These are phyloP conservation scores for Dysphania ambrosioides DNA, from an alignment of 148 eudicot species.

Conservation along the genomic window DNA sequence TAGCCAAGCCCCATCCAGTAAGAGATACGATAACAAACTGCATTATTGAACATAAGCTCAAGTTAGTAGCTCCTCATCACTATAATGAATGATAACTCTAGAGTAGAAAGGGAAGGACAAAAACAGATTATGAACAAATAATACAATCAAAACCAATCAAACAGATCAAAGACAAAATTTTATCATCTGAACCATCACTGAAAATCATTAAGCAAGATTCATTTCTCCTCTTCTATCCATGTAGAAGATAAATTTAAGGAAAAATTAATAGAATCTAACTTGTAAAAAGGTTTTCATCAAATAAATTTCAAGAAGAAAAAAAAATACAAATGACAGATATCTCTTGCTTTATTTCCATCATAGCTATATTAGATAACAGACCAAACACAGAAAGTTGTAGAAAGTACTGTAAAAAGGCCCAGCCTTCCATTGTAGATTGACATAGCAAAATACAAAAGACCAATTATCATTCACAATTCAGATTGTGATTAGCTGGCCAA, in stretches of 20 bases:
- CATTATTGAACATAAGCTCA: constrained; percentile 20
- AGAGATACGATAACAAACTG: constrained; percentile 87
- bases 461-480: neutral
- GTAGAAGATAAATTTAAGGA: neutral
- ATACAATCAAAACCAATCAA: neutral
- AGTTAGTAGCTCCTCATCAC: constrained; percentile 13
- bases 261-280: neutral
- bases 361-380: neutral
- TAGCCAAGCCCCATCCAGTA: constrained; percentile 66
- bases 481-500: neutral
- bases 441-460: neutral
- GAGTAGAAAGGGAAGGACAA: neutral
- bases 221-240: neutral
- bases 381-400: neutral
- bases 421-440: too few relatives aligned
- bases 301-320: too few relatives aligned
- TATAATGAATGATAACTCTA: neutral
- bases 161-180: neutral
- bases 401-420: neutral
- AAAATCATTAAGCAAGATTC: neutral
- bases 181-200: neutral
- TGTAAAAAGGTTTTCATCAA: neutral
- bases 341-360: too few relatives aligned
- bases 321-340: too few relatives aligned
- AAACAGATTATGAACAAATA: neutral